Evolutionary conservation across 805 yeast species (phyloP).

Genomic region (Monosporozyma aquatica): DNA sequence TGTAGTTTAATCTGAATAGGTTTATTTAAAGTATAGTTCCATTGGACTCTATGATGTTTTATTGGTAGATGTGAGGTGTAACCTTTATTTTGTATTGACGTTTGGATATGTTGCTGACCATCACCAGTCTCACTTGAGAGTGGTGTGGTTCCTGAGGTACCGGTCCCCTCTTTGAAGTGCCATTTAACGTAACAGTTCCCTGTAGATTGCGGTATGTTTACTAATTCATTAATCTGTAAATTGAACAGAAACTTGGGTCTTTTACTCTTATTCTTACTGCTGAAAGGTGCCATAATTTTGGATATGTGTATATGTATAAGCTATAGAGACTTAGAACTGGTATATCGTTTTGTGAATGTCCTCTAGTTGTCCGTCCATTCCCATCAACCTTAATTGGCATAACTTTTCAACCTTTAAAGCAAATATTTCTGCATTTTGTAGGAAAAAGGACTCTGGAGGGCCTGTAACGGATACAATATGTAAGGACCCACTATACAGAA

Average conservation of each 20-base stretch:
- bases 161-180: constrained; percentile 42
- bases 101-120: no score
- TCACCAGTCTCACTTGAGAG: no score
- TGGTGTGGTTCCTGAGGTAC: constrained; percentile 22
- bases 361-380: no score
- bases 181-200: constrained; percentile 63
- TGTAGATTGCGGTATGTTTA: constrained; percentile 75
- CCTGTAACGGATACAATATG: no score
- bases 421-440: no score
- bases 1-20: constrained; percentile 35
- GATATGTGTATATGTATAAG: no score
- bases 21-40: constrained; percentile 35
- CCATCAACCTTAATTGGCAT: no score
- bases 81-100: constrained; percentile 25
- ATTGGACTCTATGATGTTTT: constrained; percentile 42
- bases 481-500: no score
- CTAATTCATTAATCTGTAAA: constrained; percentile 54
- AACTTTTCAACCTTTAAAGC: no score
- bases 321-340: no score
- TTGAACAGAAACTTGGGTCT: constrained; percentile 56
- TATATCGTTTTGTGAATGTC: no score
- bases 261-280: constrained; percentile 24
- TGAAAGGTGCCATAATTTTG: constrained; percentile 8
- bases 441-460: no score
- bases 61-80: constrained; percentile 38